Conservation (phyloP, 257 asterid genomes). For the Solanum pinnatisectum region DNA sequence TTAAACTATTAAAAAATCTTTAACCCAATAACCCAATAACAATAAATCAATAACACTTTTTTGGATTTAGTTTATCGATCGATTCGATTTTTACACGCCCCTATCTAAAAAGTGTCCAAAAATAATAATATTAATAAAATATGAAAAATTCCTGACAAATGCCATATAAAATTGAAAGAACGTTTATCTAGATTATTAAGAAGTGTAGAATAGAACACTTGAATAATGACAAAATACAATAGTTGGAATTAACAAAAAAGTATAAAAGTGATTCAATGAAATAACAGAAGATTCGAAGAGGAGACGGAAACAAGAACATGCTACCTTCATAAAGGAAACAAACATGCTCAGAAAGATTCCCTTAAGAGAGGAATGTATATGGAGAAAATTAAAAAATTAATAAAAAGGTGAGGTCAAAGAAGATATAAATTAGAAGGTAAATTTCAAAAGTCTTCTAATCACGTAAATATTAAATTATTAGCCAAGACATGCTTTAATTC, state of each 20-base stretch:
- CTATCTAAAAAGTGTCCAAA: neutral
- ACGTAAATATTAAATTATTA: neutral
- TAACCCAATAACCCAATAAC: too few species aligned
- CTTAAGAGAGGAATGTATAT: neutral
- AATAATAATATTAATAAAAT: neutral
- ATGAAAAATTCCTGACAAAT: neutral
- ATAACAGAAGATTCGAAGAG: slow-evolving; percentile 1
- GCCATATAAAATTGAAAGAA: neutral
- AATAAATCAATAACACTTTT: too few species aligned
- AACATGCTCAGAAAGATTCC: neutral
- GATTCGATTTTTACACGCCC: rapidly evolving
- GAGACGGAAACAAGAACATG: neutral
- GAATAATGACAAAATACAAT: neutral
- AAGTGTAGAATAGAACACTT: neutral
- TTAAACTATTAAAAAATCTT: too few species aligned
- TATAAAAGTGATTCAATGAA: neutral
- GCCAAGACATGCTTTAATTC: neutral
- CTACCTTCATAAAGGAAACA: neutral
- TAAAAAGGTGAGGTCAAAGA: neutral
- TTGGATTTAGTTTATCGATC: too few species aligned
- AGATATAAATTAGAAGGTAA: neutral
- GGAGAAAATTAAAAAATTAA: neutral
- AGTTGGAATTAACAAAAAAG: neutral
- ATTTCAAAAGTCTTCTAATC: neutral
- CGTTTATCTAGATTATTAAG: neutral